phyloP scores from a whole-genome alignment of 148 eudicot species.

The Polygonum maritimum region DNA sequence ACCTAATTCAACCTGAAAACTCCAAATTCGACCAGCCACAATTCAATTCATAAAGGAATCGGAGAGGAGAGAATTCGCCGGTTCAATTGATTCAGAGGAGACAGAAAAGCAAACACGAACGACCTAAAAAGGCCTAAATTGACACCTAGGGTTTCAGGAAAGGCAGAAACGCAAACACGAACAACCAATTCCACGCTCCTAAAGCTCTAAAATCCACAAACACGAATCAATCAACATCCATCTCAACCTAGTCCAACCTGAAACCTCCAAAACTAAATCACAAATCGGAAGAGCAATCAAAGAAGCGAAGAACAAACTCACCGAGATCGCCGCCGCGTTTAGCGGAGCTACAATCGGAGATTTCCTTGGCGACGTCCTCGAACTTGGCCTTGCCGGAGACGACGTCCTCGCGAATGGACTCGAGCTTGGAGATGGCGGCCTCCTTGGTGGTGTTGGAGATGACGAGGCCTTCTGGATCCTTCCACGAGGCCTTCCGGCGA shows the following conservation, averaged over 20 bases:
- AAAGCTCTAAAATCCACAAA: not conserved
- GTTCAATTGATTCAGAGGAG: not conserved
- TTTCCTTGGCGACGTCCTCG: slow-evolving; percentile 44
- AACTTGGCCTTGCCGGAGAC: slow-evolving; percentile 52
- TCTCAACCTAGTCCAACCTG: not conserved
- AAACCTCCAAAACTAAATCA: not conserved
- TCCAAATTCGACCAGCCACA: not conserved
- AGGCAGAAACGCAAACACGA: not conserved
- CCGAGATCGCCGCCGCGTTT: slow-evolving; percentile 98
- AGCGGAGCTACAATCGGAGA: slow-evolving; percentile 87
- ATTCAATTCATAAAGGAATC: not conserved
- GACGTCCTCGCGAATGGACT: slow-evolving; percentile 57
- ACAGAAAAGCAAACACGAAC: no score
- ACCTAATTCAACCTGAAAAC: no score
- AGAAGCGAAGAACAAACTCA: slow-evolving; percentile 13
- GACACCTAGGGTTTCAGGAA: not conserved
- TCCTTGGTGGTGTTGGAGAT: slow-evolving; percentile 59
- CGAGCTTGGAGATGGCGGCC: slow-evolving; percentile 59
- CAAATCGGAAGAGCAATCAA: not conserved
- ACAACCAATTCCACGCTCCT: not conserved
- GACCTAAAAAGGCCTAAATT: not conserved
- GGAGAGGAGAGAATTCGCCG: not conserved
- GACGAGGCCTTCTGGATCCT: slow-evolving; percentile 78
- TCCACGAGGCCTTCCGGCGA: slow-evolving; percentile 83
- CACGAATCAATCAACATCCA: not conserved